Base-by-base conservation (phyloP, 202 grass and related monocot genomes). In the Alloteropsis angusta region DNA sequence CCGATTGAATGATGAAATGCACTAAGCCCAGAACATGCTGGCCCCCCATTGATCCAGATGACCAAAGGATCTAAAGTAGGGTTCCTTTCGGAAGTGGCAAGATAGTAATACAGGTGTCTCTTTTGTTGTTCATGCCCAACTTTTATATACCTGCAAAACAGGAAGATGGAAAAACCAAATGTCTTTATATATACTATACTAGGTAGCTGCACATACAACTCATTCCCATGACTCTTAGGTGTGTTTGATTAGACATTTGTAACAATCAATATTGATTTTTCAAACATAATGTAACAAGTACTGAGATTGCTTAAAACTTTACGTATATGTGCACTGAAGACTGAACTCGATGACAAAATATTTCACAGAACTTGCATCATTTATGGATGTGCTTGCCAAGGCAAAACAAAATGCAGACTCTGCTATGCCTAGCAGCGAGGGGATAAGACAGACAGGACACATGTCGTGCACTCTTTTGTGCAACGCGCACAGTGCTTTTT, bases 41-140 rank as follows among this genome's bases (percentile, higher is more conserved):
- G 91, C 17, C 91, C 91, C 11, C 91, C 91, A 65, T 85, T 90
- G 83, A 93, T 83, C 75, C 81, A 90, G 21, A 90, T 58, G 37
- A 86, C 67, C 9, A 93, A 16, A 26, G 87, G 87, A 85, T 93
- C 91, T 48, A 80, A 37, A 9, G 8, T 66, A 75, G 87, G 71
- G 38, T 93, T 78, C 79, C 85, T 93, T 76, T 93, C 87, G 9
- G 91, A 93, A 34, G 71, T 63, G 21, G 87, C 85, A 39, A 93
- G 83, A 54, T 93, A 89, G 30, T 88, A 93, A 53, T 90, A 85
- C 9, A 93, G 2, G 18, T 93, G 78, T 41, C 84, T 81, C 41
- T 83, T 77, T 39, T 49, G 44, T 37, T 14, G 50, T 38, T 84
- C 65, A 62, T 48, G 65, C 5, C 87, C 90, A 12, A 89, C 46